Conservation (phyloP, 352 stramenopile species). For the Pythium plurisporium region DNA sequence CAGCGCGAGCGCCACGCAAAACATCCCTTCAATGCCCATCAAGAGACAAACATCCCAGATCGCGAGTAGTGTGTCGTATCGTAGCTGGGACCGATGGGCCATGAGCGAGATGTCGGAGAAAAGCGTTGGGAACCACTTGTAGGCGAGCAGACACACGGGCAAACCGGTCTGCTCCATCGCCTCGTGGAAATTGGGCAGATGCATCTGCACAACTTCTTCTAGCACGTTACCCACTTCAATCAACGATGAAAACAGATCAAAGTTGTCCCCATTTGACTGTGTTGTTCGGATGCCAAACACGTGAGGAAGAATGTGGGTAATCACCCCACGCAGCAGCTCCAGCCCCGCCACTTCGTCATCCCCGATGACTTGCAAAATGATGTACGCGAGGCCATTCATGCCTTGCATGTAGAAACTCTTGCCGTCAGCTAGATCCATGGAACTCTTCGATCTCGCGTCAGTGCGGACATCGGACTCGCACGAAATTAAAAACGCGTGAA, state of each 20-base stretch:
- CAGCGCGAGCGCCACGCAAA: constrained; percentile 63
- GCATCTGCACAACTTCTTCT: constrained; percentile 66
- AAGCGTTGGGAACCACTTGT: constrained; percentile 87
- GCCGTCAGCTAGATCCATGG: constrained; percentile 16
- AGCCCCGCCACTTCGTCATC: constrained; percentile 54
- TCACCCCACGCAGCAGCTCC: constrained; percentile 55
- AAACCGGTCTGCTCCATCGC: constrained; percentile 54
- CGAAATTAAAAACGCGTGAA: constrained; percentile 68
- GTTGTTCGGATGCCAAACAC: constrained; percentile 66
- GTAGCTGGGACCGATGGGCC: constrained; percentile 65
- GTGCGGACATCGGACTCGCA: constrained; percentile 45
- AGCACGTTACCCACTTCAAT: constrained; percentile 65
- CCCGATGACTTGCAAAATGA: constrained; percentile 59
- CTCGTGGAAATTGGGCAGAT: constrained; percentile 56
- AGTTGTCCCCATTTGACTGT: constrained; percentile 38
- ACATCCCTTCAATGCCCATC: constrained; percentile 77
- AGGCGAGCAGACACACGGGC: constrained; percentile 72
- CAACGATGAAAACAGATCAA: constrained; percentile 68
- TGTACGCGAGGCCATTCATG: constrained; percentile 81
- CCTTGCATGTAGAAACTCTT: constrained; percentile 80
- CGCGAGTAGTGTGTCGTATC: constrained; percentile 66
- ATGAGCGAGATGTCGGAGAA: constrained; percentile 82
- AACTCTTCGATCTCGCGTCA: constrained; percentile 11
- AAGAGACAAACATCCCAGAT: constrained; percentile 82
- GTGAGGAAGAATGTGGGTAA: constrained; percentile 64